phyloP scores from a whole-genome alignment of 2,329 filamentous ascomycete genomes.

The Alternaria angustiovoidea region DNA sequence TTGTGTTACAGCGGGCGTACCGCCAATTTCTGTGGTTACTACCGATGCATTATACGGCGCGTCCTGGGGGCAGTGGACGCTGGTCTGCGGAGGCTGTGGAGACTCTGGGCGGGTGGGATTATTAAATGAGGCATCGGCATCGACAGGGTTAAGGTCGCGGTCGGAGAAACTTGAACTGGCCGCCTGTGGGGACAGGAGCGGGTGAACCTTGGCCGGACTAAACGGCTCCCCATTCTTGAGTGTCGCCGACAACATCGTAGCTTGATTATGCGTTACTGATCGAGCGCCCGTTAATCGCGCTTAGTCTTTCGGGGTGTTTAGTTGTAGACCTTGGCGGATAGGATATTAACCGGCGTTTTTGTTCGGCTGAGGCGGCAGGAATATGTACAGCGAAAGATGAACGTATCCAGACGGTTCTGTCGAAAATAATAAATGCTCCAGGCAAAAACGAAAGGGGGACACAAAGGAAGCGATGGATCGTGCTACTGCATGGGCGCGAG shows the following conservation, averaged over 20 bases:
- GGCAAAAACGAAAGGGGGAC: slow-evolving; percentile 29
- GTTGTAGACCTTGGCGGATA: slow-evolving; percentile 13
- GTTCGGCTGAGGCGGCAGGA: slow-evolving; percentile 15
- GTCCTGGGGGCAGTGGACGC: slow-evolving; percentile 31
- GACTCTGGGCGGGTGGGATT: slow-evolving; percentile 37
- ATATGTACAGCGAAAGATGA: slow-evolving; percentile 28
- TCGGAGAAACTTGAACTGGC: slow-evolving; percentile 39
- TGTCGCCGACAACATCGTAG: slow-evolving; percentile 34
- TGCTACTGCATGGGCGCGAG: slow-evolving; percentile 44
- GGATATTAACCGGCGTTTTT: slow-evolving; percentile 10
- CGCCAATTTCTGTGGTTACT: slow-evolving; percentile 38
- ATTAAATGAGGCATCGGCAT: slow-evolving; percentile 37
- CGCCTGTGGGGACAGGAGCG: slow-evolving; percentile 45
- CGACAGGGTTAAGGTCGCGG: slow-evolving; percentile 44
- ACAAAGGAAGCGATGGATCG: slow-evolving; percentile 27
- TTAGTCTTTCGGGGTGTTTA: slow-evolving; percentile 1
- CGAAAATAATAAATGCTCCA: slow-evolving; percentile 32
- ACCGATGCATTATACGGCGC: slow-evolving; percentile 41
- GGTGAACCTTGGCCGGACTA: slow-evolving; percentile 45
- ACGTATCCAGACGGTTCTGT: slow-evolving; percentile 46
- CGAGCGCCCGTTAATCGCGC: background rate
- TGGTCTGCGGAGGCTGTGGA: slow-evolving; percentile 36
- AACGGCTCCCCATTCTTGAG: slow-evolving; percentile 43
- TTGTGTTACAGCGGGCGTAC: slow-evolving; percentile 35
- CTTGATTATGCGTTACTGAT: background rate